phyloP scores from a whole-genome alignment of 1,284 basidiomycete genomes.

The Fistulinella cinereoalba region DNA sequence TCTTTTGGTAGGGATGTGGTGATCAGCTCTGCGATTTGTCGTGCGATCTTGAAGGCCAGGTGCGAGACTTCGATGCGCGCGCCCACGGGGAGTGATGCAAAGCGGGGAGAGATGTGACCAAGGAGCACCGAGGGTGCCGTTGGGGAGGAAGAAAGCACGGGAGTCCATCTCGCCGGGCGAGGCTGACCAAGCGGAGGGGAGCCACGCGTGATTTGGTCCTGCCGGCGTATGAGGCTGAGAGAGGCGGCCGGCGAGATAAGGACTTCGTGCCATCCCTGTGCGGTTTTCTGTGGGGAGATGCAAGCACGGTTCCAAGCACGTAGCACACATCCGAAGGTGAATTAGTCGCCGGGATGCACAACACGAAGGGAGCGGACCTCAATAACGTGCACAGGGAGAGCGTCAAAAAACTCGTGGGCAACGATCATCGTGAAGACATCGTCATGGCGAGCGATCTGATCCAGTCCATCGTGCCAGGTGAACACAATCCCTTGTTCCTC shows the following conservation, averaged over 20 bases:
- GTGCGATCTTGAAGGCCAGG: constrained; percentile 64
- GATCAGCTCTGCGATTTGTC: constrained; percentile 59
- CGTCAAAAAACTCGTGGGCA: constrained; percentile 98
- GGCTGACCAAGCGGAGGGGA: no score
- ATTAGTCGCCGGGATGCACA: no score
- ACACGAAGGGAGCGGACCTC: no score
- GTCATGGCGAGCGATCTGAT: constrained; percentile 55
- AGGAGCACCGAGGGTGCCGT: constrained; percentile 68
- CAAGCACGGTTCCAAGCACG: no score
- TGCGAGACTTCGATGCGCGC: constrained; percentile 79
- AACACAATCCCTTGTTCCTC: constrained; percentile 43
- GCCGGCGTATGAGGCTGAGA: no score
- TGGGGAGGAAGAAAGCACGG: constrained; percentile 64
- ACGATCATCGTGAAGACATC: constrained; percentile 81
- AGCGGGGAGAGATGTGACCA: constrained; percentile 68
- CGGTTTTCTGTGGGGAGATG: constrained; percentile 54
- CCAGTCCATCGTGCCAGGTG: constrained; percentile 75
- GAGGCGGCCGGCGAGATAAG: constrained; percentile 54
- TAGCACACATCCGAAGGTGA: no score
- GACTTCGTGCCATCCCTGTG: constrained; percentile 86
- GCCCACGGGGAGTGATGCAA: constrained; percentile 62
- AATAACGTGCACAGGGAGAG: constrained; percentile 88
- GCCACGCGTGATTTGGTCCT: no score
- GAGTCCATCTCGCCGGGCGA: constrained; percentile 49
- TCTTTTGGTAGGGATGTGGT: constrained; percentile 5